These are phyloP conservation scores for Hyparrhenia diplandra DNA, from an alignment of 176 grass and related monocot genomes.

Conservation along the genomic window DNA sequence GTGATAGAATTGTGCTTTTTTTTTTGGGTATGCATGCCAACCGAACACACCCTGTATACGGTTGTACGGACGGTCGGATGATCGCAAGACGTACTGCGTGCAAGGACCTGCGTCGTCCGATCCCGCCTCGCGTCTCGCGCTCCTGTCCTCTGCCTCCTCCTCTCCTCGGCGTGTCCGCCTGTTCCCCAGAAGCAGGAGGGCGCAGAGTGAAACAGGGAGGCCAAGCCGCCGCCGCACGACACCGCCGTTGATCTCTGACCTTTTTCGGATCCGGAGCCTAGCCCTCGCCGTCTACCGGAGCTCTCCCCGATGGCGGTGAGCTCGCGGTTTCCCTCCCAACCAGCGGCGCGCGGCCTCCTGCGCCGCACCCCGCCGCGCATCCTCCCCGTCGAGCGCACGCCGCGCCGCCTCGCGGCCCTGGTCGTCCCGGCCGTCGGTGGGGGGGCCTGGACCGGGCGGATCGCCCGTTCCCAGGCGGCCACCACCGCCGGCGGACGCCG, in stretches of 20 bases:
- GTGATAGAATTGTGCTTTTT: too few species aligned
- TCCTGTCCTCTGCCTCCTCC: background rate
- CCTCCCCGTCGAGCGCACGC: conserved; percentile 12
- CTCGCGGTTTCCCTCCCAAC: conserved; percentile 31
- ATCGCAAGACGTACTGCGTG: background rate
- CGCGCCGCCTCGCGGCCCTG: conserved; percentile 9
- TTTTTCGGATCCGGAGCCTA: background rate
- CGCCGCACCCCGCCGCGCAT: conserved; percentile 19
- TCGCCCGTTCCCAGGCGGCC: conserved; percentile 24
- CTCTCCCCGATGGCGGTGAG: conserved; percentile 45
- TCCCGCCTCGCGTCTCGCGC: background rate
- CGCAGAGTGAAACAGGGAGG: background rate
- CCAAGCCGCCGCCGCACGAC: conserved; percentile 1
- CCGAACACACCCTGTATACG: too few species aligned
- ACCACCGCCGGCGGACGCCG: conserved; percentile 37
- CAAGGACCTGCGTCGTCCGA: background rate
- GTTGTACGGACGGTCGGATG: conserved; percentile 17
- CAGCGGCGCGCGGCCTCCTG: conserved; percentile 34
- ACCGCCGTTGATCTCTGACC: conserved; percentile 23
- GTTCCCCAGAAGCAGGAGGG: conserved; percentile 2
- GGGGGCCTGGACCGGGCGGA: conserved; percentile 26
- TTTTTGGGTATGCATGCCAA: too few species aligned
- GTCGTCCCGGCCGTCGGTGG: conserved; percentile 24
- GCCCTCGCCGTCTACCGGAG: background rate
- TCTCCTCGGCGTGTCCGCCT: background rate